Conservation (phyloP, 495 filamentous ascomycete genomes). For the Lichenothelia convexa region DNA sequence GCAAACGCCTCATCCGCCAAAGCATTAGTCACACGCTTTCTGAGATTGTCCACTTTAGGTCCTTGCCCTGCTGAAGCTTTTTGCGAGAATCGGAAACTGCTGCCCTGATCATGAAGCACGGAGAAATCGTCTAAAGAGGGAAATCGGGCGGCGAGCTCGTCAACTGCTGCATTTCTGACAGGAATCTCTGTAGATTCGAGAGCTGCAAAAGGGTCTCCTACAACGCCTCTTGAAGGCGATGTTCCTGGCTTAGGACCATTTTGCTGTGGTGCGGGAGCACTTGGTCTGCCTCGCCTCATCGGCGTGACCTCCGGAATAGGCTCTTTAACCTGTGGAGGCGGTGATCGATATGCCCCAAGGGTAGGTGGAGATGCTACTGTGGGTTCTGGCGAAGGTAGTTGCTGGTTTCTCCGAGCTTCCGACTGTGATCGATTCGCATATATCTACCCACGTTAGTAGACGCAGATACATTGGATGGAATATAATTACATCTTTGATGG, state of each 20-base stretch:
- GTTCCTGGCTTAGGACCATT: conserved; percentile 41
- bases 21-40: conserved; percentile 58
- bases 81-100: conserved; percentile 74
- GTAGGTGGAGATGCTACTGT: conserved; percentile 37
- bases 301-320: conserved; percentile 79
- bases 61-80: conserved; percentile 27
- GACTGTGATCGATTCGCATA: conserved; percentile 55
- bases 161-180: conserved; percentile 31
- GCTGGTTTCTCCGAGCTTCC: conserved; percentile 41
- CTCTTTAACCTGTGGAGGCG: conserved; percentile 44
- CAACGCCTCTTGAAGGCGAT: conserved; percentile 51
- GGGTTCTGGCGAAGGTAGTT: conserved; percentile 36
- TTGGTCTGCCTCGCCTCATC: conserved; percentile 78
- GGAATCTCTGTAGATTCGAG: conserved; percentile 45
- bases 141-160: conserved; percentile 73
- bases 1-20: conserved; percentile 82
- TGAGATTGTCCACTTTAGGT: conserved; percentile 41
- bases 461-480: background rate
- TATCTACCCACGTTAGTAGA: conserved; percentile 38
- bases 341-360: conserved; percentile 51
- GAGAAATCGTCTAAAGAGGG: conserved; percentile 89
- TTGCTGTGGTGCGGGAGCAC: conserved; percentile 26
- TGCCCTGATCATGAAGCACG: conserved; percentile 66
- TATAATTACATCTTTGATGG: conserved; percentile 71
- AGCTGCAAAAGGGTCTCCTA: conserved; percentile 77